phyloP scores from a whole-genome alignment of 2,329 filamentous ascomycete species.

The Pestalotiopsis sp. region DNA sequence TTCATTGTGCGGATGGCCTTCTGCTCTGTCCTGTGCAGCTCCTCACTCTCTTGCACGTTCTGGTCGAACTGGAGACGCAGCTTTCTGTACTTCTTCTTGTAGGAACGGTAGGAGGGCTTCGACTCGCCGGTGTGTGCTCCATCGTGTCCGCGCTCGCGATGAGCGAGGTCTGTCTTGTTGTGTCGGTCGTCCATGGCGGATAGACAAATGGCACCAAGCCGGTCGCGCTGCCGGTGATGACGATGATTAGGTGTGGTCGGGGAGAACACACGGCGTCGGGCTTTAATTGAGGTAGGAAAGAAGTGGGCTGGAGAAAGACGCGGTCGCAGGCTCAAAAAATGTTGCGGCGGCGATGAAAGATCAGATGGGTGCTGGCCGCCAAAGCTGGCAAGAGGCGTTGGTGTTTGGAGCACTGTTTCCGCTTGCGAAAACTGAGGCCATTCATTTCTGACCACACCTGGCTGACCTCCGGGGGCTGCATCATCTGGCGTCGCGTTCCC shows the following conservation, averaged over 20 bases:
- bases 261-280: not conserved
- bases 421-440: constrained; percentile 6
- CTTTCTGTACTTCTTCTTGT: constrained; percentile 95
- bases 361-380: not conserved
- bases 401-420: not conserved
- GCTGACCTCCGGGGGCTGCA: constrained; percentile 1
- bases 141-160: constrained; percentile 34
- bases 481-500: constrained; percentile 11
- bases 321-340: not conserved
- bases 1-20: constrained; percentile 80
- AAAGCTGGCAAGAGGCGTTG: not conserved
- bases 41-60: constrained; percentile 79
- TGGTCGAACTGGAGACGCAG: constrained; percentile 80
- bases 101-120: constrained; percentile 64
- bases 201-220: not conserved
- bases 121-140: constrained; percentile 39
- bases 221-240: not conserved
- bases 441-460: constrained; percentile 10
- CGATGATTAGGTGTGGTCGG: not conserved
- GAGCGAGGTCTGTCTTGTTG: constrained; percentile 29
- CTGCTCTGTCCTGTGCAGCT: constrained; percentile 79
- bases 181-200: constrained; percentile 25
- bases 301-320: not conserved
- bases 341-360: not conserved
- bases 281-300: not conserved